phyloP scores from a whole-genome alignment of 805 yeast genomes.

The Yarrowia sp. region DNA sequence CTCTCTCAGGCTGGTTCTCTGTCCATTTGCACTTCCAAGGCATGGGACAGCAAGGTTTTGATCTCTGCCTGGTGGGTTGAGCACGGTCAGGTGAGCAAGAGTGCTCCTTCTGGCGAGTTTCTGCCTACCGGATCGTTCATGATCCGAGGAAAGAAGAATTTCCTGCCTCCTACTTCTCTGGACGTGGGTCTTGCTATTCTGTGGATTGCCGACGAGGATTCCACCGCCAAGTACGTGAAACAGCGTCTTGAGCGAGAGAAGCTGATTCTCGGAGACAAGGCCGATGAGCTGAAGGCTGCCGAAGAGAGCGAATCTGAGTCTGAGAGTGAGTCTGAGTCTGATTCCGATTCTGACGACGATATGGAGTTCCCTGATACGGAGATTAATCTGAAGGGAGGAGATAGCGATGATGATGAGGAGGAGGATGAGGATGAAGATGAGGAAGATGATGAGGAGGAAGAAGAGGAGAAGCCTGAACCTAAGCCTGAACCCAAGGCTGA shows the following conservation, averaged over 20 bases:
- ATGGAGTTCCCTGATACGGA: conserved; percentile 48
- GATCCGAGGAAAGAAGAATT: conserved; percentile 59
- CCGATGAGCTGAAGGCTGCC: conserved; percentile 44
- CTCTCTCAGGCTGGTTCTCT: conserved; percentile 88
- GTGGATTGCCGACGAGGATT: conserved; percentile 70
- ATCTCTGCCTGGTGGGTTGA: conserved; percentile 87
- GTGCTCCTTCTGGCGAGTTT: conserved; percentile 56
- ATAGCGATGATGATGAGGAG: conserved; percentile 29
- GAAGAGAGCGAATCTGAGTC: conserved; percentile 36
- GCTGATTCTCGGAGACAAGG: conserved; percentile 39
- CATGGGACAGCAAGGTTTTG: conserved; percentile 87
- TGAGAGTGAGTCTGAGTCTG: conserved; percentile 32
- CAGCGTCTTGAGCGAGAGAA: conserved; percentile 40
- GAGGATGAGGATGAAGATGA: conserved; percentile 26
- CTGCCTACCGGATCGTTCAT: conserved; percentile 69
- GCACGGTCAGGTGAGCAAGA: conserved; percentile 72
- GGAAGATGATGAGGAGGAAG: conserved; percentile 24
- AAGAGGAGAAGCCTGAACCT: conserved; percentile 32
- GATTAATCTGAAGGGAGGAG: conserved; percentile 43
- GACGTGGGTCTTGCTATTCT: conserved; percentile 89
- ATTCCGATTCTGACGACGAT: conserved; percentile 45
- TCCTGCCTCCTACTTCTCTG: conserved; percentile 75
- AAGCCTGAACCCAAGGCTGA: not conserved
- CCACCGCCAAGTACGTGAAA: conserved; percentile 51
- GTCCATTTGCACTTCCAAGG: conserved; percentile 77